phyloP scores from a whole-genome alignment of 495 filamentous ascomycete genomes.

The Penicillium silybi region DNA sequence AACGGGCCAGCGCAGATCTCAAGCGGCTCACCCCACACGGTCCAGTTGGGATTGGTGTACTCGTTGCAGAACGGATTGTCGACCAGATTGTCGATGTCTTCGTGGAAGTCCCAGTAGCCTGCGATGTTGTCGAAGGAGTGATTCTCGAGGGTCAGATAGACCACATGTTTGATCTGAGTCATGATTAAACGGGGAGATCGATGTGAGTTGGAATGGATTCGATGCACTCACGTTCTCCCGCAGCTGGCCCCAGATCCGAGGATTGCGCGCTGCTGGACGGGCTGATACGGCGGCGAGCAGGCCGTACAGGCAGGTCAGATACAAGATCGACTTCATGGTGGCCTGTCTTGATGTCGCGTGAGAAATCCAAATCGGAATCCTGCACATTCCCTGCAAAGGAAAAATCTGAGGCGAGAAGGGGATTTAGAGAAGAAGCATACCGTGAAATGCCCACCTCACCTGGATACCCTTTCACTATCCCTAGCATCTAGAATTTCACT shows the following conservation, averaged over 20 bases:
- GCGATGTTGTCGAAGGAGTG: constrained; percentile 46
- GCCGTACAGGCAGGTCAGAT: constrained; percentile 8
- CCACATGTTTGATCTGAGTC: constrained; percentile 39
- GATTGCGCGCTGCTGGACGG: constrained; percentile 10
- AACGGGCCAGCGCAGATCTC: constrained; percentile 37
- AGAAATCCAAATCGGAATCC: not conserved
- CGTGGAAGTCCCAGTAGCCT: constrained; percentile 41
- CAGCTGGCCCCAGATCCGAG: constrained; percentile 22
- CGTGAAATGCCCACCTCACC: not conserved
- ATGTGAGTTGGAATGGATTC: not conserved
- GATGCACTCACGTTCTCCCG: constrained; percentile 25
- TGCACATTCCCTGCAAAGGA: not conserved
- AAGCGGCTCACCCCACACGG: constrained; percentile 38
- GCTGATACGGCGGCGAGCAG: constrained; percentile 16
- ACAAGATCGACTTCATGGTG: constrained; percentile 20
- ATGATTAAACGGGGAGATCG: not conserved
- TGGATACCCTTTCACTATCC: not conserved
- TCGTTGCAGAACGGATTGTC: constrained; percentile 38
- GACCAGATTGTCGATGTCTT: constrained; percentile 38
- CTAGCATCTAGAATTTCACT: not conserved
- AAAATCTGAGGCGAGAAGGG: not conserved
- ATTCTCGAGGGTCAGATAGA: constrained; percentile 45
- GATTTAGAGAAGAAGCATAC: not conserved
- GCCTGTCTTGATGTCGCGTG: not conserved
- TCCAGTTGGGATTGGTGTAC: constrained; percentile 42